Evolutionary conservation across 2,329 filamentous ascomycete genomes (phyloP), one percentile per base, ranked within the genome.

Genomic region (Aplosporella prunicola): DNA sequence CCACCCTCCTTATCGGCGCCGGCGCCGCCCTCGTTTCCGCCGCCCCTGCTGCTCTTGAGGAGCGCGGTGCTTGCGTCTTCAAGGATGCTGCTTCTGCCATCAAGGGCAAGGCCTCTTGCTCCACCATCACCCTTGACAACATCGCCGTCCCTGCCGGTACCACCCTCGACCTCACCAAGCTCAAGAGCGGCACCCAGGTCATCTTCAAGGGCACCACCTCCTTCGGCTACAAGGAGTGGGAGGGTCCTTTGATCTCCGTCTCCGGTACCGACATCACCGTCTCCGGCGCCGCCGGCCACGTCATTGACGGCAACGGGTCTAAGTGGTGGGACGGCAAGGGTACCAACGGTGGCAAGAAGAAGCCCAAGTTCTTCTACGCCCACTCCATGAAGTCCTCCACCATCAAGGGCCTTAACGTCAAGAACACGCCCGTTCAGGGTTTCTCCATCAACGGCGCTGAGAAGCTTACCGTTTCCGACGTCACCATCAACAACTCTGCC

Each of bases 181-280:
- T 24, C 7, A 32, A 15, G 40, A 23, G 43, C 22, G 23, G 16
- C 22, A 4, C 16, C 3, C 32, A 64, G 58, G 67, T 81, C 44
- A 72, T 71, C 47, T 82, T 82, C 57, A 56, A 73, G 40, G 80
- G 79, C 28, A 72, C 65, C 10, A 82, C 78, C n/a, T 75, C 71
- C 37, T 83, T 78, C 50, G 78, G 66, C 14, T 81, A 80, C 60
- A 63, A 73, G 44, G 71, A 78, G 49, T 82, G 78, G 78, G 53
- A 55, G 2, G 78, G 79, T 0, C 78, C 78, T 29, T 63, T 83
- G 10, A 67, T 83, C 47, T 67, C 68, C 18, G 63, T 82, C 44
- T 71, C 70, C 1, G 79, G 78, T 26, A 58, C 44, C 36, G 52
- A 76, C 43, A 72, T 80, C 51, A 72, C 68, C 43, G 75, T 80